Conservation (phyloP, 495 filamentous ascomycete species). For the Darksidea phi region DNA sequence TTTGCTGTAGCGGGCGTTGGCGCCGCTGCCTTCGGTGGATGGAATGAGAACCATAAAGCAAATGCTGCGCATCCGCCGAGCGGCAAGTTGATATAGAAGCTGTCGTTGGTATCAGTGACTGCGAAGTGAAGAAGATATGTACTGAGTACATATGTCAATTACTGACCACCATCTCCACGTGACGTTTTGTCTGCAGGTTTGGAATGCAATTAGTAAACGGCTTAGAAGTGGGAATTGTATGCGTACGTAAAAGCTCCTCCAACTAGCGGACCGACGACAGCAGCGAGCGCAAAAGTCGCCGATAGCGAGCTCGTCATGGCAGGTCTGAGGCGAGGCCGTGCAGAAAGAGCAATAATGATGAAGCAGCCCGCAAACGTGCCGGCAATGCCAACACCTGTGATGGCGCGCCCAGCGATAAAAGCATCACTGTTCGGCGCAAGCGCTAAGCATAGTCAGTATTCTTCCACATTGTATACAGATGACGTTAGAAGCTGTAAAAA, state of each 20-base stretch:
- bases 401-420: slow-evolving; percentile 25
- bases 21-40: background rate
- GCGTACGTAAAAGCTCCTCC: slow-evolving; percentile 14
- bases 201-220: too few relatives aligned
- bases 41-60: background rate
- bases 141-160: too few relatives aligned
- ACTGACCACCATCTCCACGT: slow-evolving; percentile 8
- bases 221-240: too few relatives aligned
- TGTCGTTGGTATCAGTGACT: background rate
- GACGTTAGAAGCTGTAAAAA: too few relatives aligned
- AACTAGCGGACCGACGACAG: slow-evolving; percentile 6
- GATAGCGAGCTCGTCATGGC: slow-evolving; percentile 11
- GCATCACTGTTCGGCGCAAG: slow-evolving; percentile 13
- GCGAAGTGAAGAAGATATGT: background rate
- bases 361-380: slow-evolving; percentile 18
- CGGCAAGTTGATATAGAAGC: slow-evolving; percentile 14
- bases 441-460: background rate
- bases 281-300: slow-evolving; percentile 10
- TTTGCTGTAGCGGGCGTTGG: background rate
- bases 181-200: background rate
- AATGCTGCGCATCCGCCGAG: background rate
- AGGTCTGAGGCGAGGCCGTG: background rate
- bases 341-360: slow-evolving; percentile 1
- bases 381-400: slow-evolving; percentile 18
- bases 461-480: too few relatives aligned